These are phyloP conservation scores for Miscanthus sacchariflorus DNA, from an alignment of 202 grass and related monocot genomes.

Conservation along the genomic window DNA sequence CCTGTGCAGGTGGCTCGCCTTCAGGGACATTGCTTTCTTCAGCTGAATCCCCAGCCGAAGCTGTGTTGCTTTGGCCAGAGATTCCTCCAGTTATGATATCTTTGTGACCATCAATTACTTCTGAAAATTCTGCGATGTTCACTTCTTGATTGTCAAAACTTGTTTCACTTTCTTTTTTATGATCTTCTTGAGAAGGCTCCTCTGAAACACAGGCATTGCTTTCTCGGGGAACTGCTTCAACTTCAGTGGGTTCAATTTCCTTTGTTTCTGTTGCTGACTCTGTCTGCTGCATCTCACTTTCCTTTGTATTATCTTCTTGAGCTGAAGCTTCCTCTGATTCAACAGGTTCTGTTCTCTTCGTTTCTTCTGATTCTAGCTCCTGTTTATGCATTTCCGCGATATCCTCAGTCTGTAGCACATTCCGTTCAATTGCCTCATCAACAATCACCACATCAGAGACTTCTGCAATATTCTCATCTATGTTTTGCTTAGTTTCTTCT, in stretches of 20 bases:
- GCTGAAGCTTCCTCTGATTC: conserved; percentile 37
- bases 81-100: conserved; percentile 26
- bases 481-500: conserved; percentile 43
- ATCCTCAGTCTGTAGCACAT: conserved; percentile 32
- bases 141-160: conserved; percentile 19
- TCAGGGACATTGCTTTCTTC: conserved; percentile 9
- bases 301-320: conserved; percentile 27
- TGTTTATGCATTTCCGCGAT: conserved; percentile 2
- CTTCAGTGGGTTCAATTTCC: conserved; percentile 33
- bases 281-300: neutral
- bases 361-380: conserved; percentile 49
- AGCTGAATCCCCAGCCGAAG: conserved; percentile 2
- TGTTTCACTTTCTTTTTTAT: conserved; percentile 40
- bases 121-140: conserved; percentile 6
- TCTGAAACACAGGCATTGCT: conserved; percentile 36
- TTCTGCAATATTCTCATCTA: conserved; percentile 30
- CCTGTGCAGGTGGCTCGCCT: conserved; percentile 29
- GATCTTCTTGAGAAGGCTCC: conserved; percentile 30
- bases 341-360: conserved; percentile 42
- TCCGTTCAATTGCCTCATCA: conserved; percentile 34
- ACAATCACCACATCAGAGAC: conserved; percentile 21
- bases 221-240: conserved; percentile 41
- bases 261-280: conserved; percentile 28
- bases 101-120: conserved; percentile 32
- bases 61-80: neutral